Conservation (phyloP, 352 stramenopile genomes). For the Pythium guiyangense region DNA sequence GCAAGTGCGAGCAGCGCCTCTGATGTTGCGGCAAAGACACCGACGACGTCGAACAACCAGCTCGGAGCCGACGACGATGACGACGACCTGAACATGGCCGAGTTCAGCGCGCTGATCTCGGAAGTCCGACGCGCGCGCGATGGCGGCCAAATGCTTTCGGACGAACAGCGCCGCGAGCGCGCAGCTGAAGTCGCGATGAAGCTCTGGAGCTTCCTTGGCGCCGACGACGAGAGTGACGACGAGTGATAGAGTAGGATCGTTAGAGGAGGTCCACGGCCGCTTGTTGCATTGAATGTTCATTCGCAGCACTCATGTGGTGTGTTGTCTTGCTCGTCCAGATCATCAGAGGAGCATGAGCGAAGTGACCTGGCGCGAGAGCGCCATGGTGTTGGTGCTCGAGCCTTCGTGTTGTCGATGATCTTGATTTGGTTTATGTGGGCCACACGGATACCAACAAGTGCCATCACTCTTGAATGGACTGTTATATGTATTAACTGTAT, state of each 20-base stretch:
- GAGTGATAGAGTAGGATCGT: slow-evolving; percentile 9
- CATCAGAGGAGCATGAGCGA: too few relatives aligned
- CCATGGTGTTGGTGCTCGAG: too few relatives aligned
- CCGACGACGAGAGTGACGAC: slow-evolving; percentile 32
- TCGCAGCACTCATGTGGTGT: too few relatives aligned
- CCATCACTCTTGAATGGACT: too few relatives aligned
- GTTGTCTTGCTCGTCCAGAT: too few relatives aligned
- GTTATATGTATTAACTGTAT: background rate
- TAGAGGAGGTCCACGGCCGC: too few relatives aligned
- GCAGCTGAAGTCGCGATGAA: slow-evolving; percentile 75
- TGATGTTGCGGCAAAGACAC: background rate
- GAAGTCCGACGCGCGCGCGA: slow-evolving; percentile 67
- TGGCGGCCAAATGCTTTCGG: slow-evolving; percentile 36
- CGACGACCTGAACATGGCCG: slow-evolving; percentile 47
- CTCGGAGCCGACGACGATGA: slow-evolving; percentile 13
- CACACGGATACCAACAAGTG: too few relatives aligned
- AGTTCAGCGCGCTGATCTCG: slow-evolving; percentile 58
- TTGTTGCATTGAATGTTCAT: too few relatives aligned
- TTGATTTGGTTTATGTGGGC: too few relatives aligned
- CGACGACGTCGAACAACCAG: background rate
- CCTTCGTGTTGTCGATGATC: too few relatives aligned
- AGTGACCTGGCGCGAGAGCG: too few relatives aligned
- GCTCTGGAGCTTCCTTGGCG: slow-evolving; percentile 62
- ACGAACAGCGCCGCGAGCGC: slow-evolving; percentile 62
- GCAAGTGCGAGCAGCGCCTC: background rate